These are phyloP conservation scores for Tulasnella sp. DNA, from an alignment of 768 basidiomycete genomes.

Conservation along the genomic window DNA sequence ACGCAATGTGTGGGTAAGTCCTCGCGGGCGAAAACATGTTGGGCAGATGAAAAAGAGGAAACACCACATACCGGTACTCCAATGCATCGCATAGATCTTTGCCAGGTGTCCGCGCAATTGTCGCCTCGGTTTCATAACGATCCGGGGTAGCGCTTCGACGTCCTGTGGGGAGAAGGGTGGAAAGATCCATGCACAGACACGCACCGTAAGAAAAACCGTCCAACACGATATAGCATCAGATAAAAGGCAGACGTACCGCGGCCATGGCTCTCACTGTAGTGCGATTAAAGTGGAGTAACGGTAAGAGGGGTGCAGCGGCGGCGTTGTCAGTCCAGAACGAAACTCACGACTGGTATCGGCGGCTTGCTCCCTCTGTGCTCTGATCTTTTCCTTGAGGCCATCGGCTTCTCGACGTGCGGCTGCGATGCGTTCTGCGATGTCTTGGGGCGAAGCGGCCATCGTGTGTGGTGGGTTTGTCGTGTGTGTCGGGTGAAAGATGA, in stretches of 20 bases:
- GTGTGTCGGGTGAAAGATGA: no score
- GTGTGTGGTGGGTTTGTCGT: no score
- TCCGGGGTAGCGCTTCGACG: slow-evolving; percentile 87
- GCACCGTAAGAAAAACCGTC: background rate
- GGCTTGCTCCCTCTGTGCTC: slow-evolving; percentile 88
- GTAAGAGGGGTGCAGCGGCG: background rate
- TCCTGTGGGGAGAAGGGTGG: slow-evolving; percentile 31
- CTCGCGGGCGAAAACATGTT: background rate
- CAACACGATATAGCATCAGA: background rate
- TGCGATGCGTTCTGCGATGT: slow-evolving; percentile 48
- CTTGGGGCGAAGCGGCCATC: slow-evolving; percentile 5
- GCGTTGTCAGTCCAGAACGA: background rate
- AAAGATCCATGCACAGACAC: background rate
- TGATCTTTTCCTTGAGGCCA: slow-evolving; percentile 96
- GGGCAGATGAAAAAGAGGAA: background rate
- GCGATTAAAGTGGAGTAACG: no score
- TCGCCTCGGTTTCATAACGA: slow-evolving; percentile 92
- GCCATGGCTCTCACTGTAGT: slow-evolving; percentile 76
- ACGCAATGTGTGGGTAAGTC: background rate
- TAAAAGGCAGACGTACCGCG: slow-evolving; percentile 27
- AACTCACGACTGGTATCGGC: slow-evolving; percentile 30
- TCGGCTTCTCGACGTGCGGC: slow-evolving; percentile 95
- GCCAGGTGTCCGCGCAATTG: slow-evolving; percentile 94
- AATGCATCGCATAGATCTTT: slow-evolving; percentile 99
- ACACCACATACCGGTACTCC: slow-evolving; percentile 46